A percentile compares a stretch with the other conserved stretches of the same genome.
phyloP scores from a whole-genome alignment of 179 eudicot species.

The Silene noctiflora region DNA sequence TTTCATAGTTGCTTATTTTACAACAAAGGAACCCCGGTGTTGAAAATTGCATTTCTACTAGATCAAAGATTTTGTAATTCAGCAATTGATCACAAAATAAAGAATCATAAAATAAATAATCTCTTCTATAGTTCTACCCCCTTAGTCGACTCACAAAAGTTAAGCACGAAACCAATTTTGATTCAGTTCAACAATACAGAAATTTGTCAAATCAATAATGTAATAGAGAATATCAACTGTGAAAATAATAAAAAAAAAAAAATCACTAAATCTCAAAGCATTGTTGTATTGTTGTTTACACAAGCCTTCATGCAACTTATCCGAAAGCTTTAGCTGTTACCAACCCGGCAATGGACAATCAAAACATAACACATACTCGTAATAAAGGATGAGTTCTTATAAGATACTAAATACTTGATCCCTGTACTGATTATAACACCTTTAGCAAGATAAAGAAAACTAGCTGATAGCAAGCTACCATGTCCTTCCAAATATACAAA shows the following conservation, averaged over 20 bases:
- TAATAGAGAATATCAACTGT: not conserved
- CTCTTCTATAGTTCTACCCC: not conserved
- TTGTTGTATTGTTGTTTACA: not conserved
- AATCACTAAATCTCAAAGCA: not conserved
- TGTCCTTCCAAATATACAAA: not conserved
- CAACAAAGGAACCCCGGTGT: no score
- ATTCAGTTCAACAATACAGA: not conserved
- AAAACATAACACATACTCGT: not conserved
- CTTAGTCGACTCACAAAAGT: not conserved
- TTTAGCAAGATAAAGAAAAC: not conserved
- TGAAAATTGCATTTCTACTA: no score
- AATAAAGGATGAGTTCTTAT: not conserved
- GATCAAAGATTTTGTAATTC: no score
- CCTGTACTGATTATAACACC: not conserved
- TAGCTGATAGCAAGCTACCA: constrained; percentile 8
- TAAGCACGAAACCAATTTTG: not conserved
- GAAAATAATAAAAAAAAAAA: not conserved
- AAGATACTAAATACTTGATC: not conserved
- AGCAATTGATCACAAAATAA: not conserved
- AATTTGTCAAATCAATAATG: constrained; percentile 3
- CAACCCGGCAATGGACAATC: not conserved
- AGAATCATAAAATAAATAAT: not conserved
- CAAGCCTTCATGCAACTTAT: not conserved
- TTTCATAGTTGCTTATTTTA: no score
- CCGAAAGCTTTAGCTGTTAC: not conserved